Evolutionary conservation across 2,329 filamentous ascomycete genomes (phyloP), one percentile per base, ranked within the genome.

Genomic region (Paracorniculantispora psalliotae): DNA sequence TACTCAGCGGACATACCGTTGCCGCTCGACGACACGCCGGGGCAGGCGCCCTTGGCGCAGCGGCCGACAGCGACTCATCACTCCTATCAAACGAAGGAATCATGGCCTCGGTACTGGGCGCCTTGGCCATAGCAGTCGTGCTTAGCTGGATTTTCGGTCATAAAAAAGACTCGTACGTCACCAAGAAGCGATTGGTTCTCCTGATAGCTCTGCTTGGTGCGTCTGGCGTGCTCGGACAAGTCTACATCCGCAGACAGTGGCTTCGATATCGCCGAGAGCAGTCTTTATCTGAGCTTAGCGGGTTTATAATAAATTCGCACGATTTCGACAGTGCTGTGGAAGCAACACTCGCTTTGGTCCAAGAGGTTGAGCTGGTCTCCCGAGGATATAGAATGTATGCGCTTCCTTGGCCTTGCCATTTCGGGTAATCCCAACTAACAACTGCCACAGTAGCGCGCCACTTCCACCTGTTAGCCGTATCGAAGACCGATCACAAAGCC

Each of bases 321-420:
- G 85, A 87, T 52, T 91, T 96, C 66, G 92, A 97, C 72, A 84
- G 87, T 43, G 87, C 88, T 23, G 86, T 84, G 43, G 86, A 87
- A 41, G 88, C 90, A 33, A 89, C 90, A 2, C 79, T 96, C 58
- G 86, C 89, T 39, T 82, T 96, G 61, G 88, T 97, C 62, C 92
- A 96, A 71, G 92, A 97, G 74, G 92, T 97, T n/a, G 92, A 97
- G 75, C 81, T 97, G 33, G 92, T 97, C 26, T 96, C 92, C 30
- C 85, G 92, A 65, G 92, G 92, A 23, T 97, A 96, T 72, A 83
- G 90, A 74, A 80, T 96, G 86, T 91, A 74, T 33, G 56, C 3
- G 7, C 72, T 86, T 76, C 51, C 21, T 60, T 63, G n/a, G 52
- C 21, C 13, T 47, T 19, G 25, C 39, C 7, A 30, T 13, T 3